These are phyloP conservation scores for Amauroascus niger DNA, from an alignment of 2,329 filamentous ascomycete species.

Conservation along the genomic window DNA sequence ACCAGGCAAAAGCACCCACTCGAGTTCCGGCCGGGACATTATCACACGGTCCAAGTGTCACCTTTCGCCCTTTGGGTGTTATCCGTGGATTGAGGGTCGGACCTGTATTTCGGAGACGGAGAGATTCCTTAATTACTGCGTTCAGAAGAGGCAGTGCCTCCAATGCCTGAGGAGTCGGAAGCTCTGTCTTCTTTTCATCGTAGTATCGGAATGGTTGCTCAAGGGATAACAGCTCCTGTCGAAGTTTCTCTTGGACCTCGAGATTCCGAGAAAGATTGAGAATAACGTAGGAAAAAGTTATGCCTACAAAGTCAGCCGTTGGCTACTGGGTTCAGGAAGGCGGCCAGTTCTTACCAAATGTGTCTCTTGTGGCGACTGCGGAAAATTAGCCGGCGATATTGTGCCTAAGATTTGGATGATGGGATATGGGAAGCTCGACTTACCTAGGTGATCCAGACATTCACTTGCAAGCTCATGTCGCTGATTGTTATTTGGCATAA, in stretches of 20 bases:
- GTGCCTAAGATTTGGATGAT: neutral
- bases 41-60: constrained; percentile 9
- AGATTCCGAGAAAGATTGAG: constrained; percentile 11
- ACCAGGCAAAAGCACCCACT: constrained; percentile 10
- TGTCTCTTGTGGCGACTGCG: constrained; percentile 9
- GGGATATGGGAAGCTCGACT: neutral
- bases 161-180: constrained; percentile 4
- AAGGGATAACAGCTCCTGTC: constrained; percentile 10
- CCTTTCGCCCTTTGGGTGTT: constrained; percentile 8
- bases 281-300: constrained; percentile 13
- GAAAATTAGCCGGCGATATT: neutral
- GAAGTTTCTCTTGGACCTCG: constrained; percentile 12
- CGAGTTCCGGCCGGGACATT: constrained; percentile 6
- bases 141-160: constrained; percentile 13
- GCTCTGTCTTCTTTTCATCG: constrained; percentile 2
- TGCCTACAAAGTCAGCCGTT: constrained; percentile 1
- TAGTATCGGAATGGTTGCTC: constrained; percentile 1
- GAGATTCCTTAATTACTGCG: constrained; percentile 12
- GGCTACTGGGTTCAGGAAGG: neutral
- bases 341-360: constrained; percentile 4
- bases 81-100: constrained; percentile 11
- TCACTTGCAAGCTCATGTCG: constrained; percentile 10
- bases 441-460: constrained; percentile 10
- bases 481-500: constrained; percentile 1
- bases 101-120: constrained; percentile 10